phyloP scores from a whole-genome alignment of 2,329 filamentous ascomycete species.

The Colletotrichum falcatum region DNA sequence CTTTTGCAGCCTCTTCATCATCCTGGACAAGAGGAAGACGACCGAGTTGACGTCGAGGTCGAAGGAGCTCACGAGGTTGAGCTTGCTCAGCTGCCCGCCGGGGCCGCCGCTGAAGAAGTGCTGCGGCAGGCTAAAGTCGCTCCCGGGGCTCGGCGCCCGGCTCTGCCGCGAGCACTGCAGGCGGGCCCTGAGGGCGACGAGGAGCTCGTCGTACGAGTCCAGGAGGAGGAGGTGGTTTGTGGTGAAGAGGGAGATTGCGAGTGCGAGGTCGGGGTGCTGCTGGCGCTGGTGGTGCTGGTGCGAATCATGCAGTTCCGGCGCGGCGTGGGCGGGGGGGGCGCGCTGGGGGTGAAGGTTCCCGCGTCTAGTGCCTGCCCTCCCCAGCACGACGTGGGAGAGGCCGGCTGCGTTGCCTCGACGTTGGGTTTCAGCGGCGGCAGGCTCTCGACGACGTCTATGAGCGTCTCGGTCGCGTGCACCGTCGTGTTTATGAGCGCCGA shows the following conservation, averaged over 20 bases:
- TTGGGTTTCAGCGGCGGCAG: slow-evolving; percentile 17
- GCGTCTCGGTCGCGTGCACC: slow-evolving; percentile 32
- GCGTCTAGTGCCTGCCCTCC: slow-evolving; percentile 21
- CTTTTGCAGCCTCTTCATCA: slow-evolving; percentile 37
- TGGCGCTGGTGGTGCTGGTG: neutral
- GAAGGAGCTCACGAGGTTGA: slow-evolving; percentile 24
- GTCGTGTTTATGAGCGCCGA: slow-evolving; percentile 20
- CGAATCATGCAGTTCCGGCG: neutral
- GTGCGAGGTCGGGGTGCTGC: slow-evolving; percentile 16
- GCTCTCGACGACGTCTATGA: slow-evolving; percentile 31
- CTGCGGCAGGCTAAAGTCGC: slow-evolving; percentile 25
- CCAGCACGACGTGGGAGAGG: slow-evolving; percentile 22
- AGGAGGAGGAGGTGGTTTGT: slow-evolving; percentile 33
- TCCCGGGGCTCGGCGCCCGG: slow-evolving; percentile 24
- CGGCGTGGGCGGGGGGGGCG: neutral
- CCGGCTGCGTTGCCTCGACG: slow-evolving; percentile 21
- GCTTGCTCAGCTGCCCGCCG: slow-evolving; percentile 12
- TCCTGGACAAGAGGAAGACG: slow-evolving; percentile 26
- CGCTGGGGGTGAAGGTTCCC: neutral
- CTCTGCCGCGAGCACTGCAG: slow-evolving; percentile 33
- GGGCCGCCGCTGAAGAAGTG: slow-evolving; percentile 17
- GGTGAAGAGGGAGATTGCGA: slow-evolving; percentile 30
- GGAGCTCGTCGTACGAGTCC: slow-evolving; percentile 30
- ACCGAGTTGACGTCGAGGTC: slow-evolving; percentile 36
- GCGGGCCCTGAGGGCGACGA: slow-evolving; percentile 13